Base-by-base conservation (phyloP, 148 eudicot species). In the Polygonum aviculare region DNA sequence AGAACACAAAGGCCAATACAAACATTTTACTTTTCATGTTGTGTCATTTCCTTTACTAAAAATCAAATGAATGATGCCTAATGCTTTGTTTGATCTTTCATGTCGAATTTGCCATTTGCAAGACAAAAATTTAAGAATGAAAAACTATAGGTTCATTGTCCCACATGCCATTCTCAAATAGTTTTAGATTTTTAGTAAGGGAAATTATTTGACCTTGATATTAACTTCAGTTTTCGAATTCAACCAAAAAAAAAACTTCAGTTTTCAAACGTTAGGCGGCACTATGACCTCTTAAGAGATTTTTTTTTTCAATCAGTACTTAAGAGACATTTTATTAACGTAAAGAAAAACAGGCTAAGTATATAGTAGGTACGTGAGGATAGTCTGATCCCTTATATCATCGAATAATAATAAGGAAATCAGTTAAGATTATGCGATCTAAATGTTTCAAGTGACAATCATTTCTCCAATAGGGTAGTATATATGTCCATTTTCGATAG, bases 41-140 rank as follows among this genome's bases (percentile, higher is more conserved):
- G 72, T 67, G 72, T 67, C 72, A 67, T 67, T 67, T 67, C 72
- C 45, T 16, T 67, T 67, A 15, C 72, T 38, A 67, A 67, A 67
- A 67, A 67, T 67, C 72, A 67, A 35, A 67, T 38, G 9, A 35
- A 67, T 67, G 18, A 67, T 67, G 45, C 21, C 72, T 41, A 67
- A 35, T 67, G 0, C 16, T 18, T 60, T 60, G 35, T 60, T 67
- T 67, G n/a, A 35, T 67, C 45, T 67, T 36, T 67, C 45, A 67
- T 67, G 36, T 67, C 72, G 11, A 38, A 36, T 67, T 67, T 67
- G 44, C 45, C 44, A 35, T 67, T 57, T 36, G 45, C 72, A 67
- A 5, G 19, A 38, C 72, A 67, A 67, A 67, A 62, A 67, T 67
- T 67, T 2, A 16, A 67, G 21, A 36, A 35, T 14, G 8, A 67